Evolutionary conservation across 192 early-diverging fungal genomes (phyloP).

Genomic region (Coemansia sp.): DNA sequence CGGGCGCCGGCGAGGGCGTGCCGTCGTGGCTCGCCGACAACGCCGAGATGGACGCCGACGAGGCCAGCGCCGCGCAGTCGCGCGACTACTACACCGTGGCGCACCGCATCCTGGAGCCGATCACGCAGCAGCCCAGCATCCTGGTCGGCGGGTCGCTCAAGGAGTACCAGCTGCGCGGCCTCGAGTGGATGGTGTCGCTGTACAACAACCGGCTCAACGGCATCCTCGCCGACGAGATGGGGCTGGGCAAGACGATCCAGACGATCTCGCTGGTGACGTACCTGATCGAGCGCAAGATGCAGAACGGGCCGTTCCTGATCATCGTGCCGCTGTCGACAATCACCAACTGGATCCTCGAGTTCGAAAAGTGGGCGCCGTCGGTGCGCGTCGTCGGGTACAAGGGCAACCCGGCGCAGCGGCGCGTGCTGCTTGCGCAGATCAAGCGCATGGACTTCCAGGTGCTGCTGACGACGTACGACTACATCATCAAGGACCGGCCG

Average conservation of each 20-base stretch:
- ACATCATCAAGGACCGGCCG: slow-evolving; percentile 88
- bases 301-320: slow-evolving; percentile 93
- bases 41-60: slow-evolving; percentile 34
- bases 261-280: slow-evolving; percentile 95
- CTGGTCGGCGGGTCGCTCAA: slow-evolving; percentile 89
- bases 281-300: slow-evolving; percentile 90
- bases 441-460: slow-evolving; percentile 85
- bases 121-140: slow-evolving; percentile 76
- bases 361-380: slow-evolving; percentile 96
- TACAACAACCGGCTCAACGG: slow-evolving; percentile 99
- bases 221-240: slow-evolving; percentile 97
- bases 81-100: slow-evolving; percentile 84
- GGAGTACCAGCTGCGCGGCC: slow-evolving; percentile 93
- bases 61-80: slow-evolving; percentile 35
- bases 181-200: slow-evolving; percentile 99
- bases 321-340: slow-evolving; percentile 95
- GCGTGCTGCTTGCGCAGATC: slow-evolving; percentile 66
- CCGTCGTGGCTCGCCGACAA: slow-evolving; percentile 41
- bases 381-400: slow-evolving; percentile 91
- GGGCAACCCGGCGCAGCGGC: slow-evolving; percentile 73
- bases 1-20: slow-evolving; percentile 8
- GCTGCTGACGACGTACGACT: slow-evolving; percentile 95
- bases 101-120: slow-evolving; percentile 80
- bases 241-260: slow-evolving; percentile 86
- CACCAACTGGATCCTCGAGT: slow-evolving; percentile 96